These are phyloP conservation scores for Colletotrichum horii DNA, from an alignment of 2,329 filamentous ascomycete species.

Conservation along the genomic window DNA sequence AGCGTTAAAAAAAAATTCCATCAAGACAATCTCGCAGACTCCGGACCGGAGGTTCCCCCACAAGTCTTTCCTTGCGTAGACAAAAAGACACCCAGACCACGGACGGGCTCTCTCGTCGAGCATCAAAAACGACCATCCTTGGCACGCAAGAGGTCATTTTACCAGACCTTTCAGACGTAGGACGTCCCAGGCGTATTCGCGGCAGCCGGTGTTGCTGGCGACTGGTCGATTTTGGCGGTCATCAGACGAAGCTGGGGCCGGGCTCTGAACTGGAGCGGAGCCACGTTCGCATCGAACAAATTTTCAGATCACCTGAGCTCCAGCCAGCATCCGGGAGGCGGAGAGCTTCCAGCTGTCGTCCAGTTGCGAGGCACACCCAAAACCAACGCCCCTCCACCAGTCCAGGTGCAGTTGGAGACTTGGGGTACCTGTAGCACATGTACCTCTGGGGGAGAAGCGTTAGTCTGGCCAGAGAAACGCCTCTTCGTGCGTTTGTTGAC, in stretches of 20 bases:
- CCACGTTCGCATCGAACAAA: constrained; percentile 15
- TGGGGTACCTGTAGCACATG: constrained; percentile 6
- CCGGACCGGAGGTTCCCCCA: constrained; percentile 5
- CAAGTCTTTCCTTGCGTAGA: constrained; percentile 8
- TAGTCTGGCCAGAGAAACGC: neutral
- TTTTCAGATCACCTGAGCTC: constrained; percentile 21
- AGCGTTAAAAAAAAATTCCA: neutral
- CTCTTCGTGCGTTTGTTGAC: neutral
- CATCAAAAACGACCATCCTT: constrained; percentile 7
- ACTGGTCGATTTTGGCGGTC: constrained; percentile 12
- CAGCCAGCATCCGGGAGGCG: constrained; percentile 12
- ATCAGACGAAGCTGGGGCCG: constrained; percentile 19
- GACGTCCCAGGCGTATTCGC: constrained; percentile 11
- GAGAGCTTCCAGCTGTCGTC: constrained; percentile 13
- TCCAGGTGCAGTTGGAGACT: neutral
- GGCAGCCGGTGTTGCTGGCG: constrained; percentile 5
- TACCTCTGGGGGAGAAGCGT: neutral
- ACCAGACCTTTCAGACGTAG: constrained; percentile 5
- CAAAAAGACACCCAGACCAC: neutral
- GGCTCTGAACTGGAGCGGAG: constrained; percentile 16
- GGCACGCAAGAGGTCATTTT: constrained; percentile 2
- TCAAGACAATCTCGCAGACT: constrained; percentile 9
- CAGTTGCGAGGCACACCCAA: constrained; percentile 12
- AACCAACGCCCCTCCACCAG: constrained; percentile 2
- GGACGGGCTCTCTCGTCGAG: neutral